Evolutionary conservation across 2,329 filamentous ascomycete species (phyloP).

Genomic region (Xylariales sp.): DNA sequence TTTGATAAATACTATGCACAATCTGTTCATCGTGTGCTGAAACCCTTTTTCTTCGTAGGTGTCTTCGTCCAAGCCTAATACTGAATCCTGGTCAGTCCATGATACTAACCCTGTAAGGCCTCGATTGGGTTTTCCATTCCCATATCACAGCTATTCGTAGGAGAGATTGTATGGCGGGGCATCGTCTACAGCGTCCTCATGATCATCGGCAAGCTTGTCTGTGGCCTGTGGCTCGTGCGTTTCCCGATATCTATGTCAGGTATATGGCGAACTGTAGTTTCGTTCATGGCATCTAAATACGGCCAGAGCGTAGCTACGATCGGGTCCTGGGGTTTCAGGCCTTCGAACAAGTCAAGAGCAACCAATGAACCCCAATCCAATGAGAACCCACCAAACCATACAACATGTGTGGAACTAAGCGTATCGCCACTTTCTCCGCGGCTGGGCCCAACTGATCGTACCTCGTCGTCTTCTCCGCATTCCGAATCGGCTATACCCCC

Average conservation of each 20-base stretch:
- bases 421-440: background rate
- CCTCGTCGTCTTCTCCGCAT: constrained; percentile 1
- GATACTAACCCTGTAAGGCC: constrained; percentile 51
- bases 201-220: constrained; percentile 69
- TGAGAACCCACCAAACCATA: background rate
- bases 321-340: constrained; percentile 9
- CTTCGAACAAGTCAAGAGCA: background rate
- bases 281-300: constrained; percentile 27
- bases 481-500: constrained; percentile 43
- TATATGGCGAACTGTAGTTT: constrained; percentile 18
- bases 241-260: constrained; percentile 44
- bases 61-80: background rate
- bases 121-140: constrained; percentile 83
- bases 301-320: constrained; percentile 36
- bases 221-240: constrained; percentile 68
- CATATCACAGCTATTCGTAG: constrained; percentile 74
- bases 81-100: background rate
- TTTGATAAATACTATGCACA: constrained; percentile 57
- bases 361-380: constrained; percentile 7
- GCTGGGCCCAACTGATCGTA: background rate
- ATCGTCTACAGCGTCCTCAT: constrained; percentile 79
- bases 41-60: constrained; percentile 78
- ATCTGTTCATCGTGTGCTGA: constrained; percentile 64
- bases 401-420: background rate
- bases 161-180: constrained; percentile 75